These are phyloP conservation scores for Biscogniauxia marginata DNA, from an alignment of 2,329 filamentous ascomycete genomes.

Conservation along the genomic window DNA sequence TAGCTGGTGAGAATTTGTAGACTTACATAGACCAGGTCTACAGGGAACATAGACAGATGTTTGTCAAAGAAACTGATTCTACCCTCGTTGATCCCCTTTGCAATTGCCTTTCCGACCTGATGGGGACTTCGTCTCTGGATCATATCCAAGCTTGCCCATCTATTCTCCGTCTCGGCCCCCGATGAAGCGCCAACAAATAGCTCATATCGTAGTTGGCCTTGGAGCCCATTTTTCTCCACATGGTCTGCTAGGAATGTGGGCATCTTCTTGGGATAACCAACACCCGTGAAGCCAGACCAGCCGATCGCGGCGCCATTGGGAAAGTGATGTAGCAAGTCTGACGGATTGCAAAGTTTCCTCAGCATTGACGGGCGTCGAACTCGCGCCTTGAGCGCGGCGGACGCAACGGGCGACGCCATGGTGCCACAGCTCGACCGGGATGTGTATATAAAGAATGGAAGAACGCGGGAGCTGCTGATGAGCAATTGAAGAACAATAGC, in stretches of 20 bases:
- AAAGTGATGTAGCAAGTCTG: constrained; percentile 78
- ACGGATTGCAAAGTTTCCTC: constrained; percentile 73
- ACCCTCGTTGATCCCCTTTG: constrained; percentile 86
- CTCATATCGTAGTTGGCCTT: constrained; percentile 81
- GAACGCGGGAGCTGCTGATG: constrained; percentile 11
- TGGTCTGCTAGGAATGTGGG: constrained; percentile 83
- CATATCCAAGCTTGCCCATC: constrained; percentile 89
- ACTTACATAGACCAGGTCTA: constrained; percentile 75
- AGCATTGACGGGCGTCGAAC: constrained; percentile 74
- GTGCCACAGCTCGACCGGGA: constrained; percentile 16
- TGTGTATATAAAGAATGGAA: neutral
- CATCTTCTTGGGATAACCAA: constrained; percentile 84
- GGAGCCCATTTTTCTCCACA: constrained; percentile 80
- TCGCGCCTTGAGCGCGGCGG: constrained; percentile 73
- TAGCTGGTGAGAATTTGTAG: neutral
- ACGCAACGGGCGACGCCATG: constrained; percentile 58
- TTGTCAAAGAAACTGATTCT: constrained; percentile 93
- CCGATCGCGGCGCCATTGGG: constrained; percentile 84
- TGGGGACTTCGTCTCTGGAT: constrained; percentile 82
- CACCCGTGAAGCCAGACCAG: constrained; percentile 89
- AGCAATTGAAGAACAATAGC: constrained; percentile 7
- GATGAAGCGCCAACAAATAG: constrained; percentile 90
- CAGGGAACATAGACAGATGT: constrained; percentile 88
- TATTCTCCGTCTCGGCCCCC: constrained; percentile 85
- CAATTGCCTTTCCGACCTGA: constrained; percentile 87